Evolutionary conservation across 495 filamentous ascomycete genomes (phyloP), one percentile per base, ranked within the genome.

Genomic region (Tuber brumale): DNA sequence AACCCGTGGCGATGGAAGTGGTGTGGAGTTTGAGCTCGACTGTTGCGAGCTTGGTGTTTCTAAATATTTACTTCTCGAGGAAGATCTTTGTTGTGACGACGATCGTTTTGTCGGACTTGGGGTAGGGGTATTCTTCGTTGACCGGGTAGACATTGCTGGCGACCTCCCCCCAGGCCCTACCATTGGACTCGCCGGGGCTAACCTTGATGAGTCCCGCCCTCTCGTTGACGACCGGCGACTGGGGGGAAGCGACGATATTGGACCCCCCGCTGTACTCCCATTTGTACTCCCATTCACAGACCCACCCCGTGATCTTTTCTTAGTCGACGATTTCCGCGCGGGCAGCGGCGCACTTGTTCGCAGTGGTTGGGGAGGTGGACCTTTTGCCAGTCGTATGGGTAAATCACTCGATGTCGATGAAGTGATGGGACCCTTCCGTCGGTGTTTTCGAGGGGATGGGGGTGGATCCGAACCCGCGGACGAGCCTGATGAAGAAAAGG

Each of bases 401-500:
- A 77, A 37, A 31, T 77, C 76, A 9, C 74, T 76, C 31, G 76
- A 75, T 1, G 76, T 70, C 70, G 77, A 73, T 21, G 66, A 39
- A 14, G 41, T 43, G 44, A 72, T 71, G 23, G 77, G 43, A 43
- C 57, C 37, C 42, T 72, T 72, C 35, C 73, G 69, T 42, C 72
- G 51, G 44, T 72, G 76, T 39, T 48, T 79, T 27, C 71, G 61
- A 8, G 74, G 37, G 18, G 75, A 76, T 43, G 41, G 45, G 23
- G 69, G 75, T 0, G 43, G 57, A 23, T 72, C 69, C 35, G 77
- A 79, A n/a, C 76, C 74, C 27, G 77, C 69, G 21, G 70, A 71
- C 44, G 78, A 80, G 46, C 76, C 73, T 6, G 72, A 80, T 45
- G 78, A 80, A 42, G 78, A 78, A 35, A 74, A 80, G 31, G 78